A percentile compares a stretch with the other conserved stretches of the same genome.
phyloP scores from a whole-genome alignment of 2,329 filamentous ascomycete genomes.

The Phialophora expanda region DNA sequence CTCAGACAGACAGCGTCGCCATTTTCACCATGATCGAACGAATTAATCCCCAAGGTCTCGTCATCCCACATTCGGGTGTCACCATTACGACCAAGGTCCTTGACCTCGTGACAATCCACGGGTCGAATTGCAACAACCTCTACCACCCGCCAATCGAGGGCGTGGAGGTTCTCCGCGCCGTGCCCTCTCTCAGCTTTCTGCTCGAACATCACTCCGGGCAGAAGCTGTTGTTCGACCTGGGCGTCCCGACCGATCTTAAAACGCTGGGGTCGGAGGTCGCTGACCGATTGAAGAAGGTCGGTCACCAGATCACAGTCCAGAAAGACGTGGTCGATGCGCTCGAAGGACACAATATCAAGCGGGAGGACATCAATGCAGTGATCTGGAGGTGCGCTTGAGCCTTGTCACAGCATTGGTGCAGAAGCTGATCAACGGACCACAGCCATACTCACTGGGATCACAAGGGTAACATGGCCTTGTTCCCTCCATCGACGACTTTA shows the following conservation, averaged over 20 bases:
- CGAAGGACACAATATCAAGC: background rate
- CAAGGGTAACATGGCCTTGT: background rate
- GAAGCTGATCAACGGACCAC: background rate
- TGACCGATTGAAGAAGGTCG: conserved; percentile 1
- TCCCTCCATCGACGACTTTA: conserved; percentile 1
- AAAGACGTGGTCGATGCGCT: conserved; percentile 1
- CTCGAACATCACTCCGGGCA: conserved; percentile 6
- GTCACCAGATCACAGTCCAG: background rate
- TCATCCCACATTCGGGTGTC: too few species aligned
- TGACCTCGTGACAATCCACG: too few species aligned
- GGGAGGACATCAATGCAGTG: background rate
- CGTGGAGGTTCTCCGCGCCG: too few species aligned
- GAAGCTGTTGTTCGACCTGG: conserved; percentile 12
- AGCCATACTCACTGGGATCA: conserved; percentile 1
- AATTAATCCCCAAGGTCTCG: too few species aligned
- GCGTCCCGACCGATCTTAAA: background rate
- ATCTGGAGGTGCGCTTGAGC: conserved; percentile 8
- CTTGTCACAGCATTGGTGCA: too few species aligned
- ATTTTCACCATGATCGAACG: too few species aligned
- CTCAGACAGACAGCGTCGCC: too few species aligned
- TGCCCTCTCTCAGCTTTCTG: too few species aligned
- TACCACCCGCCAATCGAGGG: too few species aligned
- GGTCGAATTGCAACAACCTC: too few species aligned
- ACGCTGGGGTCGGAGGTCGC: background rate
- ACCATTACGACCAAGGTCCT: too few species aligned